Base-by-base conservation (phyloP, 2,329 filamentous ascomycete species). In the Fusarium burgessii region DNA sequence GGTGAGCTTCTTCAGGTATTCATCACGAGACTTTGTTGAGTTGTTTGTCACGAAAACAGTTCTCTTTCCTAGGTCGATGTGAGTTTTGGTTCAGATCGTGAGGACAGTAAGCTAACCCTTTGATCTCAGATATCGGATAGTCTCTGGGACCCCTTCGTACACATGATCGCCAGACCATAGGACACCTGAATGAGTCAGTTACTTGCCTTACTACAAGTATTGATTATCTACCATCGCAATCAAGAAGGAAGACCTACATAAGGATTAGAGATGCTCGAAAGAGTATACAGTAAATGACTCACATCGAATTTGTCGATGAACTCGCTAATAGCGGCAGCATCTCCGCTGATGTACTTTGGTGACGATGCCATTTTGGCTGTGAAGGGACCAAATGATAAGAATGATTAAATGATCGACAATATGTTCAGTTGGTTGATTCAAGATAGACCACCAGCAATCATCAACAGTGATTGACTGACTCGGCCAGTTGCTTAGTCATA, bases 1-100 rank as follows among this genome's bases (percentile, higher is more conserved):
- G 49, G 92, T 89, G 66, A 99, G 91, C 79, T 98, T 99, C 85
- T 95, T 94, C 80, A 92, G 91, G 83, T 99, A 99, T 80, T 98
- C 94, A 52, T 88, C 85, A 61, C 96, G 92, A 14, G 95, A 97
- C 81, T 99, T 99, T 62, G 96, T 98, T 78, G 94, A 98, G 85
- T 99, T 99, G 84, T 99, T 99, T 42, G 96, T 99, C 56, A 99
- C 96, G 79, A 99, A 99, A 58, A 99, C 91, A 36, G 96, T 88
- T 79, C 92, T 92, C 82, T 99, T 99, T 78, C 93, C 95, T 96
- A 57, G 25, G 7, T 17, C 12, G 23, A 42, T 60, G 58, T 73
- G 32, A 72, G 58, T 36, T 15, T 55, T 42, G 33, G 27, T 56
- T 68, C 18, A 9, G 42, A 25, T 29, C 49, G 6, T 55, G 59